These are phyloP conservation scores for Ceratobasidium sp. DNA, from an alignment of 1,284 basidiomycete genomes.

Conservation along the genomic window DNA sequence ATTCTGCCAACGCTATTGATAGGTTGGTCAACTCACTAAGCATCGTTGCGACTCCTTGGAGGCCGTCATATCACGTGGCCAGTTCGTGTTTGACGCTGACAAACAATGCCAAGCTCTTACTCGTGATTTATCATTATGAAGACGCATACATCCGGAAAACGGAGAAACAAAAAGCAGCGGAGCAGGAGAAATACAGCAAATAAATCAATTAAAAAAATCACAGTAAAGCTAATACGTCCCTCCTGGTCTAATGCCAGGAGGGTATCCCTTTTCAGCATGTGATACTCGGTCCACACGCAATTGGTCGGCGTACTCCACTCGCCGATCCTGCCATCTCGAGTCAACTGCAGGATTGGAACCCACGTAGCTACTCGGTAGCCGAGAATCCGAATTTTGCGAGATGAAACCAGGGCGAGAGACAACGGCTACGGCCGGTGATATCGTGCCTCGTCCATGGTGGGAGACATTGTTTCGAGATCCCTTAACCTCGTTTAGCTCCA, in stretches of 20 bases:
- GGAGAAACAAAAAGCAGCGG: not conserved
- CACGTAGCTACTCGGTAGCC: not conserved
- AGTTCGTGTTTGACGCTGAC: not conserved
- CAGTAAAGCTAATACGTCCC: slow-evolving; percentile 4
- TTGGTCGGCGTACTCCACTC: slow-evolving; percentile 23
- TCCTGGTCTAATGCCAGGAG: slow-evolving; percentile 14
- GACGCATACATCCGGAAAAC: not conserved
- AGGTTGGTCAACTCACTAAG: slow-evolving; percentile 30
- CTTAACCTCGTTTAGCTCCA: slow-evolving; percentile 37
- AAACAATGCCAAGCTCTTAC: not conserved
- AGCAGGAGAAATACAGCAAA: not conserved
- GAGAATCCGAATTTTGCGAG: slow-evolving; percentile 5
- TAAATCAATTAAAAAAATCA: slow-evolving; percentile 17
- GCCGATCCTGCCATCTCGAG: slow-evolving; percentile 31
- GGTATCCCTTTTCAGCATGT: slow-evolving; percentile 31
- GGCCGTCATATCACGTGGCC: slow-evolving; percentile 5
- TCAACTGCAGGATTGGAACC: slow-evolving; percentile 13
- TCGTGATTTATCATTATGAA: not conserved
- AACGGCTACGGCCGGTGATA: slow-evolving; percentile 12
- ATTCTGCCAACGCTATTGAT: not conserved
- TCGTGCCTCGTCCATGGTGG: not conserved
- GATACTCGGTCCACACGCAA: slow-evolving; percentile 2
- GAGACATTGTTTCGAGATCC: slow-evolving; percentile 9
- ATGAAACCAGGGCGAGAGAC: slow-evolving; percentile 8
- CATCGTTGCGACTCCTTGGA: slow-evolving; percentile 17